Evolutionary conservation across 176 grass and related monocot species (phyloP), one percentile per base, ranked within the genome.

Genomic region (Oryza meridionalis): DNA sequence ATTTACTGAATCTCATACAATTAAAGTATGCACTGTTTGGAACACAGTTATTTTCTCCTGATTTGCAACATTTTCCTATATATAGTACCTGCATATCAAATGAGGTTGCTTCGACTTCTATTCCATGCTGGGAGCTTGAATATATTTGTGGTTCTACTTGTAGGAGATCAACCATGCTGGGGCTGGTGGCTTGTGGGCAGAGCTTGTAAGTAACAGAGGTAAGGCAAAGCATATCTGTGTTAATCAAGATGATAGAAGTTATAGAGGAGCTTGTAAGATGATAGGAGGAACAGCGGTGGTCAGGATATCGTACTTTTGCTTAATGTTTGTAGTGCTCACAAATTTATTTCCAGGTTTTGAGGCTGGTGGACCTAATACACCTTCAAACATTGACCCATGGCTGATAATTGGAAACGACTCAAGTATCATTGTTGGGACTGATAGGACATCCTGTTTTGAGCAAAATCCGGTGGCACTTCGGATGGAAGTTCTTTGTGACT

Each of bases 111-210:
- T 62, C 9, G 1, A 62, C 0, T 62, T 62, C n/a, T 62, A 9
- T 62, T 24, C 21, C n/a, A 62, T 62, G 21, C 58, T 62, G 58
- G 58, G 7, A 46, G 81, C 6, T 45, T 12, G 1, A 22, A 10
- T 42, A 40, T 32, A 8, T 16, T 79, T 68, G 24, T 82, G 42
- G 29, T 49, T 55, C 38, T 21, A 75, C 45, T 45, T 88, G 11
- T 24, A 98, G 96, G 96, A 98, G 85, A 95, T 98, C 68, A 98
- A 98, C 83, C 96, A 98, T 90, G 89, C 96, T 63, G 93, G 93
- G 77, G 89, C 93, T 85, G 96, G 96, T 87, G 96, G 96, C 16
- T 53, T 98, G 77, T 98, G 96, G 96, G 87, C 93, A 83, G 96
- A 98, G 88, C 89, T 98, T 38, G 89, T 95, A 8, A 92, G 84